phyloP scores from a whole-genome alignment of 805 yeast species.

The Lachancea meyersii region DNA sequence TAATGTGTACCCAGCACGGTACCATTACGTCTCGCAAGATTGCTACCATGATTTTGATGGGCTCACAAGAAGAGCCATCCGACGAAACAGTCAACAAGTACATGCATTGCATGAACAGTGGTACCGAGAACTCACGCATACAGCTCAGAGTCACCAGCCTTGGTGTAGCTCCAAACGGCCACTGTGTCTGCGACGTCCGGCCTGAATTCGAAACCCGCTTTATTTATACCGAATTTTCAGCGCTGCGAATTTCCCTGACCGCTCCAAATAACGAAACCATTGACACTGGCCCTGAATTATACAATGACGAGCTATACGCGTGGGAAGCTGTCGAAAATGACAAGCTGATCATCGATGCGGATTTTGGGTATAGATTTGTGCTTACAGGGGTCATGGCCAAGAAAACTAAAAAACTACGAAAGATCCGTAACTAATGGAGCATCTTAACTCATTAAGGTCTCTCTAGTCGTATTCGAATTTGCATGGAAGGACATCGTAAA shows the following conservation, averaged over 20 bases:
- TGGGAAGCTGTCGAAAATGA: conserved; percentile 18
- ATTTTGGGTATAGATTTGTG: conserved; percentile 12
- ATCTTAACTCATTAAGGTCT: background rate
- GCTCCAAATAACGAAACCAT: conserved; percentile 8
- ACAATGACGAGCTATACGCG: conserved; percentile 13
- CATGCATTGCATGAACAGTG: conserved; percentile 12
- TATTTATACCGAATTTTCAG: conserved; percentile 10
- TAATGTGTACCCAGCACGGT: conserved; percentile 7
- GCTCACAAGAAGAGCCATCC: conserved; percentile 18
- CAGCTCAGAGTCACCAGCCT: conserved; percentile 24
- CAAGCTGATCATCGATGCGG: conserved; percentile 6
- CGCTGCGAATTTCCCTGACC: conserved; percentile 18
- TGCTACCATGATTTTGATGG: conserved; percentile 14
- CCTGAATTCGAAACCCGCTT: conserved; percentile 10
- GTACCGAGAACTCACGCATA: conserved; percentile 6
- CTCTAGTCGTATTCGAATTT: background rate
- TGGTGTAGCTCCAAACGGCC: conserved; percentile 15
- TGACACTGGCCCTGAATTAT: conserved; percentile 9
- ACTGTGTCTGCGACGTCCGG: conserved; percentile 19
- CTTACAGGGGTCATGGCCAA: conserved; percentile 8
- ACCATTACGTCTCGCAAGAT: conserved; percentile 5
- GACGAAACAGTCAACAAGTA: conserved; percentile 7
- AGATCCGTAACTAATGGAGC: background rate
- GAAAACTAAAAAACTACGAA: conserved; percentile 3
- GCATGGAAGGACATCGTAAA: background rate